Evolutionary conservation across 1,284 basidiomycete genomes (phyloP), one percentile per base, ranked within the genome.

Genomic region (Heterobasidion parviporum): DNA sequence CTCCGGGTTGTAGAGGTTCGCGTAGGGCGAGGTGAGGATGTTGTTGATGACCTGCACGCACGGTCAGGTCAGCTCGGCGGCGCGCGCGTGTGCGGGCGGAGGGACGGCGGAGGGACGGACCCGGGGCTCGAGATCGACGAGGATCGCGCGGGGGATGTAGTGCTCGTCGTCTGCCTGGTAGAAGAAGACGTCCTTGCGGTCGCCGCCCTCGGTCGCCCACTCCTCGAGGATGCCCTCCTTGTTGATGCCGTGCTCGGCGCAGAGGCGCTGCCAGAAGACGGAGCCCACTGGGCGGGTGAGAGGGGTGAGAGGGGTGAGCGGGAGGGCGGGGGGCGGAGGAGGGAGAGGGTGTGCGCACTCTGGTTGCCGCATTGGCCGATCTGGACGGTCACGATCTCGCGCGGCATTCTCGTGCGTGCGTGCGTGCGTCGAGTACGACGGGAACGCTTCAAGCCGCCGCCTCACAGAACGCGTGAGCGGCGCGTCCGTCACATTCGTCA

Each of bases 81-180:
- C 18, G 2, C 18, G 18, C 18, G 18, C 2, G 18, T 18, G 34
- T 7, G 16, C 33, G 18, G 16, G 16, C 15, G 12, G 18, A 9
- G 18, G 33, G 10, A n/a, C 9, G 51, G 18, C 20, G 47, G 41
- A 49, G 33, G 18, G 33, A 59, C 87, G 67, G 67, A 96, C 96
- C 68, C 97, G 79, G 50, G 97, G 97, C 69, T 99, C 97, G n/a
- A 98, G 81, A 73, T 99, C 97, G 56, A 99, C 87, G 26, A 99
- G 81, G 60, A 99, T 96, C 4, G 97, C 93, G 55, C 97, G 82
- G 8, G 97, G 97, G 62, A 99, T 95, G 70, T 99, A 99, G 67
- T 98, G 96, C 69, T 99, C 97, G 68, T 99, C 97, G 70, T 99
- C 97, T 10, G 97, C 97, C 70, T 99, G 97, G 71, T 99, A 99